Conservation (phyloP, 129 eudicot species). For the Tanacetum coccineum region DNA sequence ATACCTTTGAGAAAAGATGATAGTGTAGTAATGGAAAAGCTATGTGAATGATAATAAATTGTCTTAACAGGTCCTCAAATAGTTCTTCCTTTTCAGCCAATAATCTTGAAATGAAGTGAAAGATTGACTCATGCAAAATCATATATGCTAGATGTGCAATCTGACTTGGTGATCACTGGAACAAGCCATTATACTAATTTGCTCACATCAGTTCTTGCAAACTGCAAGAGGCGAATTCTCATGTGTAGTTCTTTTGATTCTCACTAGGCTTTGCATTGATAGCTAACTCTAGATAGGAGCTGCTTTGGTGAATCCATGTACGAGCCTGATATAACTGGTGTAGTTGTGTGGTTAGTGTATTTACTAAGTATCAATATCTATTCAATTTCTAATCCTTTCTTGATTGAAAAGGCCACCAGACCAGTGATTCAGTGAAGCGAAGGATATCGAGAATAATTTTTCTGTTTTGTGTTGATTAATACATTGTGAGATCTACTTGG, state of each 20-base stretch:
- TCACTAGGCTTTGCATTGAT: background rate
- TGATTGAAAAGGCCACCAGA: background rate
- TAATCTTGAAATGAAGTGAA: background rate
- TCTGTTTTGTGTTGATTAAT: background rate
- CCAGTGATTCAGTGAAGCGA: background rate
- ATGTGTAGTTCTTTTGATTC: background rate
- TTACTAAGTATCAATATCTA: background rate
- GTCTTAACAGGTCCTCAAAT: background rate
- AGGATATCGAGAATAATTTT: background rate
- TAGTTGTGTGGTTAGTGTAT: background rate
- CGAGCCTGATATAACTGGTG: background rate
- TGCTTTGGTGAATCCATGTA: background rate
- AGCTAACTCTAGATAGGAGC: background rate
- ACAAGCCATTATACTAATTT: background rate
- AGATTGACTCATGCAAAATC: background rate
- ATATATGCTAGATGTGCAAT: background rate
- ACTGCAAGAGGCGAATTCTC: background rate
- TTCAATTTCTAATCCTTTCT: background rate
- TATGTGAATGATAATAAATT: background rate
- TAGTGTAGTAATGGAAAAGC: background rate
- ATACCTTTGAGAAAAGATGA: background rate
- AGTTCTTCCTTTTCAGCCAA: background rate
- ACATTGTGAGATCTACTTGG: background rate
- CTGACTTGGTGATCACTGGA: background rate
- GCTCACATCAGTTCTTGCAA: background rate